Evolutionary conservation across 2,329 filamentous ascomycete genomes (phyloP), one percentile per base, ranked within the genome.

Genomic region (Pseudogymnoascus sp.): DNA sequence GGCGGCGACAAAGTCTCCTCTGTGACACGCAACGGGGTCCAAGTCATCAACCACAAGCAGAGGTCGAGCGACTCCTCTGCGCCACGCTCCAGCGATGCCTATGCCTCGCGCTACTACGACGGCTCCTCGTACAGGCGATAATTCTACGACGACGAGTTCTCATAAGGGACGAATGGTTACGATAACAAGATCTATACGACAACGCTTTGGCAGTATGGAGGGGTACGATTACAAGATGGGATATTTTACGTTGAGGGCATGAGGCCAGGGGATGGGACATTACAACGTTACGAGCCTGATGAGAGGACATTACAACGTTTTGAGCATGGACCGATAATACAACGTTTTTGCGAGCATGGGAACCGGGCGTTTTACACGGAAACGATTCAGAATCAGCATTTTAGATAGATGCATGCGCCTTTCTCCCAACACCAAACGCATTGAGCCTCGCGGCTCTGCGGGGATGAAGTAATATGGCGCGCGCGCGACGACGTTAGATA

Each of bases 21-120:
- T 20, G 47, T 60, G 30, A 36, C 41, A 22, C 59, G 59, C 59
- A 36, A 53, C 30, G 30, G 30, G 7, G 59, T 60, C 35, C 18
- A 36, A 12, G 59, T 60, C 38, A 60, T 22, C 59, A 50, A 60
- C 39, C 59, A 60, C 37, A 30, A 60, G n/a, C 33, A 57, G 39
- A 12, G 38, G n/a, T 33, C 20, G 6, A 47, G 18, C 36, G 38
- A 50, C 20, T 12, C 59, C 3, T 9, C 22, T 2, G 59, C 53
- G 37, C 25, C 41, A 35, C 59, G 59, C 30, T 60, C 30, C n/a
- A 12, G 59, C 47, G 47, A 35, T 18, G n/a, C 47, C 2, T 12
- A 20, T 12, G 25, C 43, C 2, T 15, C 25, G 43, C 14, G 47
- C 47, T 53, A 53, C 47, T 53, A 53, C 47, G 11, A 11, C 47